Evolutionary conservation across 116 monocot species (phyloP).

Genomic region (Papilionanthe hybrid): DNA sequence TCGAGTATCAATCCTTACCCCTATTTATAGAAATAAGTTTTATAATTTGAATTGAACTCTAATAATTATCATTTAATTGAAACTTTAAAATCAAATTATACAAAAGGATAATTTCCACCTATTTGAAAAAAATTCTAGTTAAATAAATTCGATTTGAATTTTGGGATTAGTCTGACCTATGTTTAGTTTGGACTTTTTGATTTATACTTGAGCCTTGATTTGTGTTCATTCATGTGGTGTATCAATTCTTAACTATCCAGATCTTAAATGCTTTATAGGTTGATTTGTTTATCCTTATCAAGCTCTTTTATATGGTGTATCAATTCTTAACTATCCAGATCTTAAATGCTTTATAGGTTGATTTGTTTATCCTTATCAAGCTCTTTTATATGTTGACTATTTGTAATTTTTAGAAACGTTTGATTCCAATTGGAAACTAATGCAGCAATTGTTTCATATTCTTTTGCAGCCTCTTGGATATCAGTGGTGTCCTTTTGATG

Average conservation of each 20-base stretch:
- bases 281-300: not conserved
- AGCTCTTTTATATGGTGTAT: not conserved
- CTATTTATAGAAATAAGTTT: no score
- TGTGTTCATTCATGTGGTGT: not conserved
- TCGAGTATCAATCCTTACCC: no score
- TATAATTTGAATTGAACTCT: no score
- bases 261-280: not conserved
- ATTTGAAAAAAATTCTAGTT: no score
- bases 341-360: not conserved
- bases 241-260: not conserved
- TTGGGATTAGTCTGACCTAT: not conserved
- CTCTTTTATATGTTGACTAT: not conserved
- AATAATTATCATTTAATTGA: no score
- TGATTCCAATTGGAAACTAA: not conserved
- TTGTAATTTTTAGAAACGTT: conserved; percentile 2
- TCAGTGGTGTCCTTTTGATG: conserved; percentile 70
- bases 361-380: not conserved
- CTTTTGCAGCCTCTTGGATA: conserved; percentile 61
- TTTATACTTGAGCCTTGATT: not conserved
- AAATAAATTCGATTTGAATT: not conserved
- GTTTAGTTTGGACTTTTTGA: not conserved
- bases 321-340: not conserved
- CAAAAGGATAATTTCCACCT: no score
- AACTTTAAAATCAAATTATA: no score
- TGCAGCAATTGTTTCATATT: conserved; percentile 6